Percentiles rank a stretch among this genome's conserved stretches.
Evolutionary conservation across 1,284 basidiomycete genomes (phyloP).

Genomic region (Cryptococcus neoformans): DNA sequence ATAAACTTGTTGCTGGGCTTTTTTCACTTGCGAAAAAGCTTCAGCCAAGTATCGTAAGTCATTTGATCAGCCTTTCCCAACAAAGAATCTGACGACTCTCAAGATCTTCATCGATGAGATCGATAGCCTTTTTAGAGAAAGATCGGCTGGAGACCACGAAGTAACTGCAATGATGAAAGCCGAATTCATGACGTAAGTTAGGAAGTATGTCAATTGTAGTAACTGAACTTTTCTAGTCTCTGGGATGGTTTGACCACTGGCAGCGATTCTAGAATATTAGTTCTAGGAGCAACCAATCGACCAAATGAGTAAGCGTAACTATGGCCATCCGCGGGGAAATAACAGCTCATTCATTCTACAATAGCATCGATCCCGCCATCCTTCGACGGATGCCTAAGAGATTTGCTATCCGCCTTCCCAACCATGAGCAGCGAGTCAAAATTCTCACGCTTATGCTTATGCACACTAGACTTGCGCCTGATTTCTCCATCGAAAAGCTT

Average conservation of each 20-base stretch:
- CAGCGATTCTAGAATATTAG: conserved; percentile 69
- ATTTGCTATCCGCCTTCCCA: conserved; percentile 85
- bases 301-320: conserved; percentile 54
- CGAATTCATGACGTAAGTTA: conserved; percentile 93
- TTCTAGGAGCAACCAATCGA: conserved; percentile 94
- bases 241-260: conserved; percentile 96
- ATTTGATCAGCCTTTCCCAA: neutral
- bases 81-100: neutral
- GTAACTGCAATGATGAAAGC: conserved; percentile 99
- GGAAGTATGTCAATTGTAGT: neutral
- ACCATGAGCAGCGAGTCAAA: conserved; percentile 74
- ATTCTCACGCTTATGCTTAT: conserved; percentile 87
- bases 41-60: conserved; percentile 62
- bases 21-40: conserved; percentile 72
- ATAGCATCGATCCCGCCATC: conserved; percentile 94
- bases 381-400: conserved; percentile 96
- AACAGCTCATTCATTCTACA: neutral
- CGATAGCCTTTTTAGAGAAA: conserved; percentile 85
- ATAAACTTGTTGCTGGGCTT: conserved; percentile 91
- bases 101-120: conserved; percentile 78
- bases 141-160: conserved; percentile 86
- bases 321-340: neutral
- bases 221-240: conserved; percentile 55
- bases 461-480: conserved; percentile 64
- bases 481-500: conserved; percentile 48